phyloP scores from a whole-genome alignment of 352 stramenopile genomes.

The Phytophthora pini region DNA sequence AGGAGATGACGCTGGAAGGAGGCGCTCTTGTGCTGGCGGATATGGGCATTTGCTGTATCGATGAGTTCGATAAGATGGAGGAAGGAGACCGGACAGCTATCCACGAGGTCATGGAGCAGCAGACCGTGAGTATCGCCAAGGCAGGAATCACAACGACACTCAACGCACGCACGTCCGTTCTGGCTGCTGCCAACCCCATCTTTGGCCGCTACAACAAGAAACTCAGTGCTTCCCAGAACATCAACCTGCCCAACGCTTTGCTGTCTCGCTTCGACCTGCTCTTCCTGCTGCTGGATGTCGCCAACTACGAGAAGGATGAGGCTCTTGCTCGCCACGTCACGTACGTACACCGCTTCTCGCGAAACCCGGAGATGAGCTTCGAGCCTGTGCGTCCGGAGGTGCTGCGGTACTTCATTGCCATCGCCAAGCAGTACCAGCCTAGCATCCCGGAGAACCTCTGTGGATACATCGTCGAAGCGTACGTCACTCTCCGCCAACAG shows the following conservation, averaged over 20 bases:
- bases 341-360: slow-evolving; percentile 91
- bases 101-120: slow-evolving; percentile 99
- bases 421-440: slow-evolving; percentile 88
- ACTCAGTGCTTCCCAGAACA: slow-evolving; percentile 95
- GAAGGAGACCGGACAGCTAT: slow-evolving; percentile 98
- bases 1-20: slow-evolving; percentile 93
- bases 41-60: slow-evolving; percentile 98
- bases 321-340: slow-evolving; percentile 93
- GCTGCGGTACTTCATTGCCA: slow-evolving; percentile 89
- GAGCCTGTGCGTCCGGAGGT: slow-evolving; percentile 93
- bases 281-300: slow-evolving; percentile 98
- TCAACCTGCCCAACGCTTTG: slow-evolving; percentile 99
- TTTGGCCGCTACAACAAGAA: slow-evolving; percentile 93
- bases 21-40: slow-evolving; percentile 99
- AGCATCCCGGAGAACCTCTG: slow-evolving; percentile 93
- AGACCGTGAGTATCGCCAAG: slow-evolving; percentile 99
- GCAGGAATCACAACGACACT: slow-evolving; percentile 99
- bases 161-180: slow-evolving; percentile 96
- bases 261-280: slow-evolving; percentile 99
- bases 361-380: slow-evolving; percentile 93
- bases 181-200: slow-evolving; percentile 99
- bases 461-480: slow-evolving; percentile 98
- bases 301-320: slow-evolving; percentile 93
- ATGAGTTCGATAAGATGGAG: slow-evolving; percentile 99
- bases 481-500: slow-evolving; percentile 96